Evolutionary conservation across 129 eudicot genomes (phyloP).

Genomic region (Flaveria linearis): DNA sequence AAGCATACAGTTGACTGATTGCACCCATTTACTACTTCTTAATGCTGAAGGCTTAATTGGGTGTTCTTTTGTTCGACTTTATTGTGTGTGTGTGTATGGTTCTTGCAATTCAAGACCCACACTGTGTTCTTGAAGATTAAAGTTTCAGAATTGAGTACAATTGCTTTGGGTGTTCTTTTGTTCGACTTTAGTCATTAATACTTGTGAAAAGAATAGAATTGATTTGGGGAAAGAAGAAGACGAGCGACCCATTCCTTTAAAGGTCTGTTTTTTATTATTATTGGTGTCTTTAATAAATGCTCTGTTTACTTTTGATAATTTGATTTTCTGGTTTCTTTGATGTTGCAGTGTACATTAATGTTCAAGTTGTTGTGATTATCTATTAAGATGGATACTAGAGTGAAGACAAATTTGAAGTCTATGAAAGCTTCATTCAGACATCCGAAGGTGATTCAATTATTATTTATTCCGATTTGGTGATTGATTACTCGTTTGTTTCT

Average conservation of each 20-base stretch:
- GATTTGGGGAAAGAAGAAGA: slow-evolving; percentile 4
- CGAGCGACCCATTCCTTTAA: slow-evolving; percentile 32
- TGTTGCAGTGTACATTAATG: slow-evolving; percentile 43
- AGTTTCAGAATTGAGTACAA: too few relatives aligned
- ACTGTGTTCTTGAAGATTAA: too few relatives aligned
- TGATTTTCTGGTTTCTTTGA: slow-evolving; percentile 6
- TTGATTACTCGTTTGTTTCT: not conserved
- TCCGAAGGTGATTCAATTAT: slow-evolving; percentile 44
- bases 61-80: slow-evolving; percentile 9
- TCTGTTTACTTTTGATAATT: slow-evolving; percentile 23
- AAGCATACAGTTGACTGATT: not conserved
- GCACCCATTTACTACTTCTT: not conserved
- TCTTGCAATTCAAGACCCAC: too few relatives aligned
- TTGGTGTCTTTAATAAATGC: slow-evolving; percentile 16
- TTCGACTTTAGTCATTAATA: slow-evolving; percentile 24
- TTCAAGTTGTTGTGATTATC: slow-evolving; percentile 6
- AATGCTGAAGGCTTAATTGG: slow-evolving; percentile 22
- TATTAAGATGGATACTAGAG: slow-evolving; percentile 57
- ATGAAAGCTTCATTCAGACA: slow-evolving; percentile 55
- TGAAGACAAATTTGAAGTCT: slow-evolving; percentile 46
- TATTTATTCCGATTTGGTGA: not conserved
- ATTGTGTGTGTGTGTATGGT: too few relatives aligned
- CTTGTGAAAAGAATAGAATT: slow-evolving; percentile 29
- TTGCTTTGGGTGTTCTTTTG: too few relatives aligned
- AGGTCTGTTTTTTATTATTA: slow-evolving; percentile 36